A percentile compares a stretch with the other conserved stretches of the same genome.
Evolutionary conservation across 2,329 filamentous ascomycete genomes (phyloP).

Genomic region (Calonectria pseudoreteaudii): DNA sequence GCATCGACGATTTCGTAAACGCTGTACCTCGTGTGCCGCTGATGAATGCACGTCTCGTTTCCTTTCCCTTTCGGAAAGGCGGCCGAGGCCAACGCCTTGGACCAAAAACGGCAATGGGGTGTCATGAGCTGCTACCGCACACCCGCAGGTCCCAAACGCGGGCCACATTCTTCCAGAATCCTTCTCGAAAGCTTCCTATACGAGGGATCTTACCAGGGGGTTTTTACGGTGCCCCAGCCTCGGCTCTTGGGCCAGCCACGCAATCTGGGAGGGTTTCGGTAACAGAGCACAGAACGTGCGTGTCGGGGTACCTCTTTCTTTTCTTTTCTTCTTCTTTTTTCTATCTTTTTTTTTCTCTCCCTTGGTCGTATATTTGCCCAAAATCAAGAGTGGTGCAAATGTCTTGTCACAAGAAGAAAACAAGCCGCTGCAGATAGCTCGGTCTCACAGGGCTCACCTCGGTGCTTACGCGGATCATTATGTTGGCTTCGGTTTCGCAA

Average conservation of each 20-base stretch:
- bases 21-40: neutral
- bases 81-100: constrained; percentile 4
- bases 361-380: neutral
- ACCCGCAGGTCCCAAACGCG: constrained; percentile 22
- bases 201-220: constrained; percentile 25
- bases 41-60: constrained; percentile 11
- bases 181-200: constrained; percentile 40
- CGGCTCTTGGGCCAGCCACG: constrained; percentile 22
- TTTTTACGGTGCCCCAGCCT: constrained; percentile 17
- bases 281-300: neutral
- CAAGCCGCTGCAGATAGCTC: neutral
- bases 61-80: constrained; percentile 10
- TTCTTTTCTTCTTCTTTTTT: neutral
- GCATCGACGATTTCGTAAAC: neutral
- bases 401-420: neutral
- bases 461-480: constrained; percentile 42
- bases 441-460: constrained; percentile 34
- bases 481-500: constrained; percentile 25
- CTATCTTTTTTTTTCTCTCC: no score
- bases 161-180: constrained; percentile 40
- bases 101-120: neutral
- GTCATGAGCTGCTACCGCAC: neutral
- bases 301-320: neutral
- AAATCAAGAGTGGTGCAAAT: neutral
- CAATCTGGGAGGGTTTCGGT: constrained; percentile 21